Evolutionary conservation across 139 green algal species (phyloP).

Genomic region (Pleodorina starrii): DNA sequence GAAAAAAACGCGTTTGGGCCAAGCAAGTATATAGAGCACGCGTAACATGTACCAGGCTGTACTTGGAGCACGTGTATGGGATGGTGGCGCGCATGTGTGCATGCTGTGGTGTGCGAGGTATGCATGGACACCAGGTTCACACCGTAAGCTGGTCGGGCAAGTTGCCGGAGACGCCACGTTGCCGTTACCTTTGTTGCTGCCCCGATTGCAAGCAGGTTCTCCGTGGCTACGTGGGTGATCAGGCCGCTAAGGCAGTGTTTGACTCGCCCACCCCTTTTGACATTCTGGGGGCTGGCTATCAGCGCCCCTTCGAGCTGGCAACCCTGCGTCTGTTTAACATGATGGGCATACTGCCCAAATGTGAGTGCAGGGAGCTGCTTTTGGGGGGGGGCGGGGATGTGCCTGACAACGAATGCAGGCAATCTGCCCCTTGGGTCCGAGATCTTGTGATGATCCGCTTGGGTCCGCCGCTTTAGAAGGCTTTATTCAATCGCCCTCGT

Average conservation of each 20-base stretch:
- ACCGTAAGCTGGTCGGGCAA: no score
- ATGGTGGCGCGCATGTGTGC: no score
- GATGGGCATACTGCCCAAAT: slow-evolving; percentile 79
- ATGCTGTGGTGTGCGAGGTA: no score
- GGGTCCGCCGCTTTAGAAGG: not conserved
- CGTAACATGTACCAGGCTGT: no score
- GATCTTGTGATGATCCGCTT: not conserved
- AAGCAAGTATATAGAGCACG: no score
- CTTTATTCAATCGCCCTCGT: no score
- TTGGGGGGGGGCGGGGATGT: not conserved
- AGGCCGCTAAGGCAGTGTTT: slow-evolving; percentile 73
- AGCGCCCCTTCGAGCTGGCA: slow-evolving; percentile 88
- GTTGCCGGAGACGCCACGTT: no score
- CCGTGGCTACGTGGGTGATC: slow-evolving; percentile 86
- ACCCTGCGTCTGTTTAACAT: slow-evolving; percentile 91
- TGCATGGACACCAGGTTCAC: no score
- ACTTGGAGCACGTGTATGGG: no score
- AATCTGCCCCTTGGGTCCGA: not conserved
- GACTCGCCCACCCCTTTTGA: slow-evolving; percentile 77
- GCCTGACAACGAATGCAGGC: not conserved
- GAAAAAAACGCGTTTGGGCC: no score
- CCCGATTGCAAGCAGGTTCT: slow-evolving; percentile 76
- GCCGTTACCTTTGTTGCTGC: not conserved
- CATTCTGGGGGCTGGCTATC: slow-evolving; percentile 82
- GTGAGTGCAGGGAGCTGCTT: slow-evolving; percentile 72